Conservation (phyloP, 495 filamentous ascomycete genomes). For the Bacidia rubella region DNA sequence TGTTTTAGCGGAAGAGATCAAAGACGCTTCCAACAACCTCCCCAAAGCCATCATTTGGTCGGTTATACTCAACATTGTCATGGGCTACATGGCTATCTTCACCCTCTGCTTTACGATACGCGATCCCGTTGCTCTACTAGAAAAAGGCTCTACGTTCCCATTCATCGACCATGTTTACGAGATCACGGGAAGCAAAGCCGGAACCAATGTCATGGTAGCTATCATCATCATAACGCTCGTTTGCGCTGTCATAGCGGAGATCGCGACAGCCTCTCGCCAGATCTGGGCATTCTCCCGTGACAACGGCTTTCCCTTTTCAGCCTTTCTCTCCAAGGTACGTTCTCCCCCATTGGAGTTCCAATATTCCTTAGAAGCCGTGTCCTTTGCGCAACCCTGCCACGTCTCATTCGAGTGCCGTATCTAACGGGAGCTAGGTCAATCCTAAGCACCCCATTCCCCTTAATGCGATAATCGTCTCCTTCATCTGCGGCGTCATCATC, state of each 20-base stretch:
- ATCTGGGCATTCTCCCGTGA: slow-evolving; percentile 46
- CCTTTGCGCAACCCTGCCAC: background rate
- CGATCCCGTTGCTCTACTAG: slow-evolving; percentile 31
- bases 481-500: slow-evolving; percentile 24
- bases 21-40: slow-evolving; percentile 39
- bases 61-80: slow-evolving; percentile 33
- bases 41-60: slow-evolving; percentile 41
- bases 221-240: slow-evolving; percentile 37
- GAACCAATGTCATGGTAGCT: slow-evolving; percentile 35
- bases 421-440: slow-evolving; percentile 6
- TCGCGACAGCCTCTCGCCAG: slow-evolving; percentile 44
- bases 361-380: no score
- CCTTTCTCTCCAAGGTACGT: slow-evolving; percentile 12
- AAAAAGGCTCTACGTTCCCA: slow-evolving; percentile 31
- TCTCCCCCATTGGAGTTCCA: background rate
- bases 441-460: slow-evolving; percentile 35
- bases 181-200: slow-evolving; percentile 30
- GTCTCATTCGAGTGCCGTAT: background rate
- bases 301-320: slow-evolving; percentile 40
- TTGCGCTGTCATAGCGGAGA: slow-evolving; percentile 37
- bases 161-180: slow-evolving; percentile 44
- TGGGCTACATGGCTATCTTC: slow-evolving; percentile 39
- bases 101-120: slow-evolving; percentile 41
- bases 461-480: slow-evolving; percentile 35
- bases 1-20: slow-evolving; percentile 39